These are phyloP conservation scores for Myxozyma monticola DNA, from an alignment of 805 yeast genomes.

Conservation along the genomic window DNA sequence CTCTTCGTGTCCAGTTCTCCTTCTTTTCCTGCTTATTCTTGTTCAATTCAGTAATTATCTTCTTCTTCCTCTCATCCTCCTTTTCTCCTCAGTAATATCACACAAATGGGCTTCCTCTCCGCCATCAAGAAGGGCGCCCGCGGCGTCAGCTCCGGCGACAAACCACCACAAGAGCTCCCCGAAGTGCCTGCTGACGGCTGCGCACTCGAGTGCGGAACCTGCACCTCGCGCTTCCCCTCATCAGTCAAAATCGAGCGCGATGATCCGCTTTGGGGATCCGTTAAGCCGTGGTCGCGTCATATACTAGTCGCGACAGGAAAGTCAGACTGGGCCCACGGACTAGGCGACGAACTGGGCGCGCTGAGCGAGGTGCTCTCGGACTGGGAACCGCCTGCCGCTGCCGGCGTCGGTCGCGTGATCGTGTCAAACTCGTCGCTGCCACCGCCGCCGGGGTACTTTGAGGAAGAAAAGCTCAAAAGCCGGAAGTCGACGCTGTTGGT, in stretches of 20 bases:
- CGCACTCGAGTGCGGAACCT: slow-evolving; percentile 47
- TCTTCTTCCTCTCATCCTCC: no score
- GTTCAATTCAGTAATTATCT: no score
- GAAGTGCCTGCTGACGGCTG: slow-evolving; percentile 24
- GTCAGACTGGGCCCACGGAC: slow-evolving; percentile 80
- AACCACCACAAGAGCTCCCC: slow-evolving; percentile 8
- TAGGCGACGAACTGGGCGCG: slow-evolving; percentile 51
- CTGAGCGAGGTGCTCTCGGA: slow-evolving; percentile 48
- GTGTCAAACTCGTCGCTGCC: slow-evolving; percentile 58
- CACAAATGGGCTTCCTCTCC: slow-evolving; percentile 20
- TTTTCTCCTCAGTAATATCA: no score
- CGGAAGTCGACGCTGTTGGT: slow-evolving; percentile 60
- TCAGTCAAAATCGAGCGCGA: slow-evolving; percentile 49
- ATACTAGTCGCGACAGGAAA: slow-evolving; percentile 81
- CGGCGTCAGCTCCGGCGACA: not conserved
- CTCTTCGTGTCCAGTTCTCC: no score
- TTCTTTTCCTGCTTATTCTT: no score
- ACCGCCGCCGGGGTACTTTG: slow-evolving; percentile 44
- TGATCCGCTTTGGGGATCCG: slow-evolving; percentile 63
- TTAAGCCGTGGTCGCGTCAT: slow-evolving; percentile 69
- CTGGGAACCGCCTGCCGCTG: slow-evolving; percentile 31
- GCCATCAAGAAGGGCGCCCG: not conserved
- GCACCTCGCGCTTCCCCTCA: slow-evolving; percentile 55
- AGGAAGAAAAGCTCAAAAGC: slow-evolving; percentile 46
- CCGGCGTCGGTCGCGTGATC: slow-evolving; percentile 44